These are phyloP conservation scores for Debaryomycetaceae sp. DNA, from an alignment of 1,139 yeast genomes.

Conservation along the genomic window DNA sequence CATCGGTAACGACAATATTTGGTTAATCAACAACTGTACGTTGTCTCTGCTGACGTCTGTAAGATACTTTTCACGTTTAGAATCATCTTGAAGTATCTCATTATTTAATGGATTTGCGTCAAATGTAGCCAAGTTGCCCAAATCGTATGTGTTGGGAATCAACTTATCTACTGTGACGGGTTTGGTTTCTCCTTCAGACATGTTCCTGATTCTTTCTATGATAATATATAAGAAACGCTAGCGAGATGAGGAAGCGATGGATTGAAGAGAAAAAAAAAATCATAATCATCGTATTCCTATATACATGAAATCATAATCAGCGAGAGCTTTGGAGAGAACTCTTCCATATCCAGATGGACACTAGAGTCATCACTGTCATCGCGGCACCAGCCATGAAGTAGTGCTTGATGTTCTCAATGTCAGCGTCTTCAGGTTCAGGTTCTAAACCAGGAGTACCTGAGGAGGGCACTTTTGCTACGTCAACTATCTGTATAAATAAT, in stretches of 20 bases:
- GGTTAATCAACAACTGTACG: constrained; percentile 86
- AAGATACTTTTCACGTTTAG: constrained; percentile 62
- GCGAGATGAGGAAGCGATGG: constrained; percentile 3
- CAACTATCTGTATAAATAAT: constrained; percentile 80
- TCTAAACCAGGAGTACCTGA: constrained; percentile 79
- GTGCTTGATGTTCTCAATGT: constrained; percentile 45
- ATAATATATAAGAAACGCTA: neutral
- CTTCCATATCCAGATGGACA: constrained; percentile 60
- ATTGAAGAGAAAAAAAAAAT: constrained; percentile 5
- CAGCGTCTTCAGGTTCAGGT: constrained; percentile 54
- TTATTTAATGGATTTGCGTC: constrained; percentile 80
- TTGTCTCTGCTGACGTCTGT: constrained; percentile 81
- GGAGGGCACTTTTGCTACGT: constrained; percentile 80
- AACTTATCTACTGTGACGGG: constrained; percentile 87
- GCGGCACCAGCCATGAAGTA: constrained; percentile 64
- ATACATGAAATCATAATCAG: constrained; percentile 2
- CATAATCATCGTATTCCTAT: neutral
- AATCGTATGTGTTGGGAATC: constrained; percentile 79
- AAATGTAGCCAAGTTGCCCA: constrained; percentile 84
- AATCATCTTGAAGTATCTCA: constrained; percentile 46
- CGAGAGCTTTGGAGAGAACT: constrained; percentile 33
- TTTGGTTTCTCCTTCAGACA: constrained; percentile 37
- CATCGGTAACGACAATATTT: constrained; percentile 82
- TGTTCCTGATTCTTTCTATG: constrained; percentile 3
- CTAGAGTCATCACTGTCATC: constrained; percentile 56